Percentiles rank a stretch among this genome's conserved stretches.
phyloP scores from a whole-genome alignment of 2,329 filamentous ascomycete species.

The Scytalidium lignicola region DNA sequence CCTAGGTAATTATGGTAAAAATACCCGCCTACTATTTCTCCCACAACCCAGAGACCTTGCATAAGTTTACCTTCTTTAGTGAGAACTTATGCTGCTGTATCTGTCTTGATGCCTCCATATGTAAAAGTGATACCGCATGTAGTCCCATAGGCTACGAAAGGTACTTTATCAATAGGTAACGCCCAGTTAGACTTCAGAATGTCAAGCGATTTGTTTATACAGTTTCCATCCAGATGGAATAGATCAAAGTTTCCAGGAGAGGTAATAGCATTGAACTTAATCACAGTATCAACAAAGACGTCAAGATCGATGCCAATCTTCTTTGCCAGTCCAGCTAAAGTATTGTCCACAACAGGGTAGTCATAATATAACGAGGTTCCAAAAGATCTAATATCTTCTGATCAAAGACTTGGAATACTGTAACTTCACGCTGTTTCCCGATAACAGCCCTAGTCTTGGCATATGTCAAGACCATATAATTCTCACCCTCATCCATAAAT shows the following conservation, averaged over 20 bases:
- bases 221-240: conserved; percentile 59
- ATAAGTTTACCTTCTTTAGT: conserved; percentile 38
- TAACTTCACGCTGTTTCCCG: conserved; percentile 48
- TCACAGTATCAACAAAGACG: conserved; percentile 45
- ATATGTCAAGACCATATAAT: conserved; percentile 62
- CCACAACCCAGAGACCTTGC: conserved; percentile 50
- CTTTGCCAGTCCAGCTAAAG: conserved; percentile 49
- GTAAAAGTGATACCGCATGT: conserved; percentile 63
- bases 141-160: conserved; percentile 58
- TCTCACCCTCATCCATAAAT: conserved; percentile 61
- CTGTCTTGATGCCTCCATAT: conserved; percentile 56
- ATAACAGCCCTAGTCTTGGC: conserved; percentile 59
- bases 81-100: conserved; percentile 47
- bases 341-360: conserved; percentile 44
- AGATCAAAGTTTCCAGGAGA: conserved; percentile 38
- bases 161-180: conserved; percentile 46
- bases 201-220: conserved; percentile 46
- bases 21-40: conserved; percentile 60
- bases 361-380: conserved; percentile 55
- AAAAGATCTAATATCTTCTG: conserved; percentile 44
- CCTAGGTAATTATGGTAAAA: conserved; percentile 59
- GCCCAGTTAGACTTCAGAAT: conserved; percentile 63
- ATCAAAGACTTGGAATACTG: conserved; percentile 62
- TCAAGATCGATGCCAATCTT: conserved; percentile 40
- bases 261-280: conserved; percentile 53